Evolutionary conservation across 352 stramenopile species (phyloP).

Genomic region (Pythium sukuiense): DNA sequence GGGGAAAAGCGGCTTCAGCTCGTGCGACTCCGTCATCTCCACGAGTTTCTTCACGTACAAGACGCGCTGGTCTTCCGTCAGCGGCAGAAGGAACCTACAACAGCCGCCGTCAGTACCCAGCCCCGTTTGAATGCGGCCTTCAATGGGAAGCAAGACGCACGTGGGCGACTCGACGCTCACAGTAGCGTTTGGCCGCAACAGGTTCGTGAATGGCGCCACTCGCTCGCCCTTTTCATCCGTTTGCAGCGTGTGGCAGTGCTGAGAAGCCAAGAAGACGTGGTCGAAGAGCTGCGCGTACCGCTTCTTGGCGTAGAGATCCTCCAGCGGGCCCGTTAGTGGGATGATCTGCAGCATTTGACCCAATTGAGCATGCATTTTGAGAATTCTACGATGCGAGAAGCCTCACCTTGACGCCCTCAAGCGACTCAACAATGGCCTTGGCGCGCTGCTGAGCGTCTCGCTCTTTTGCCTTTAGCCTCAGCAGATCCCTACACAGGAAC

Average conservation of each 20-base stretch:
- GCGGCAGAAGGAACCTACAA: constrained; percentile 58
- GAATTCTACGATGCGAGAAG: no score
- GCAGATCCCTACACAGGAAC: constrained; percentile 25
- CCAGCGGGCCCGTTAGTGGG: constrained; percentile 53
- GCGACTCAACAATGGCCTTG: constrained; percentile 46
- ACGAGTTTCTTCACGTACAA: constrained; percentile 69
- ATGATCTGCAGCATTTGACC: constrained; percentile 46
- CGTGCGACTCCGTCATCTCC: constrained; percentile 45
- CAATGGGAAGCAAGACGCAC: constrained; percentile 35
- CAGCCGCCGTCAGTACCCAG: background rate
- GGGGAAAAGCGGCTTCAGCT: constrained; percentile 37
- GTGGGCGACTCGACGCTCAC: constrained; percentile 74
- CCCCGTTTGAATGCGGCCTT: background rate
- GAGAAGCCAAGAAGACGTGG: constrained; percentile 64
- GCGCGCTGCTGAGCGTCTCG: constrained; percentile 36
- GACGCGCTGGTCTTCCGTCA: constrained; percentile 66
- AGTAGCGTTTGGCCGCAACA: constrained; percentile 42
- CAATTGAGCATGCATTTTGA: no score
- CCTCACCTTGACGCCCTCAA: constrained; percentile 61
- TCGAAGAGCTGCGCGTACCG: constrained; percentile 64
- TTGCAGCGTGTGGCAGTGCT: constrained; percentile 58
- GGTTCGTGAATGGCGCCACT: constrained; percentile 31
- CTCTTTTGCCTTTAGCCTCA: constrained; percentile 33
- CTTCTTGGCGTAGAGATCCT: constrained; percentile 64
- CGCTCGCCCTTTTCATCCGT: constrained; percentile 5